phyloP scores from a whole-genome alignment of 73 alveolate species.

The Symbiodinium natans region DNA sequence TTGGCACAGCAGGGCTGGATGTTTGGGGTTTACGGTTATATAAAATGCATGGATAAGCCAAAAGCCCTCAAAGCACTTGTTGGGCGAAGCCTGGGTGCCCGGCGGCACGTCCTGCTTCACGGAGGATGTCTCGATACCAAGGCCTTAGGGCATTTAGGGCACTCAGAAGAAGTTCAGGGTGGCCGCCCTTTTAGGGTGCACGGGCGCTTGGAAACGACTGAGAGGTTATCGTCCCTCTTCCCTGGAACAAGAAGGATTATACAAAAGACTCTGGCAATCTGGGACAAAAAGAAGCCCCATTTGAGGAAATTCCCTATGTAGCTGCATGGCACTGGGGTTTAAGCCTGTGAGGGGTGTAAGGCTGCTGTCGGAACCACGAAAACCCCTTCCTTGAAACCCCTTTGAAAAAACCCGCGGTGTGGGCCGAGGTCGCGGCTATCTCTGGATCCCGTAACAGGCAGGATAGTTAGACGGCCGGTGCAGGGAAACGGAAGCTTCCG shows the following conservation, averaged over 20 bases:
- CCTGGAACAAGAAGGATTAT: too few relatives aligned
- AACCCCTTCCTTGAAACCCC: too few relatives aligned
- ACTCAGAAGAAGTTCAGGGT: too few relatives aligned
- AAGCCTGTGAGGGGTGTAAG: too few relatives aligned
- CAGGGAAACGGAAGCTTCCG: too few relatives aligned
- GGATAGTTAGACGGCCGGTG: conserved; percentile 4
- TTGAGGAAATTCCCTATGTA: too few relatives aligned
- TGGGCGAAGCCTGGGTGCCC: neutral
- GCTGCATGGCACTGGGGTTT: too few relatives aligned
- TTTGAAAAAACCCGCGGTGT: too few relatives aligned
- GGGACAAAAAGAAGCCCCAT: too few relatives aligned
- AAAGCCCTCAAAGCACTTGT: neutral
- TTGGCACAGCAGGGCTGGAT: neutral
- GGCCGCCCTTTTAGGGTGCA: too few relatives aligned
- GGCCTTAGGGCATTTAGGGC: neutral
- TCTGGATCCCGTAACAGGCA: conserved; percentile 15
- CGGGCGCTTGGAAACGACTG: neutral
- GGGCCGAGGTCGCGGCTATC: neutral
- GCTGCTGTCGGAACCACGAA: too few relatives aligned
- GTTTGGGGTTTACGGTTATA: neutral
- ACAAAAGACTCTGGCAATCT: too few relatives aligned
- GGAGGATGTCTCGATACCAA: conserved; percentile 3
- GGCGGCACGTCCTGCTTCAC: conserved; percentile 16
- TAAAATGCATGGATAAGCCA: neutral
- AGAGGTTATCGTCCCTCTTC: neutral